These are phyloP conservation scores for Carex pumila DNA, from an alignment of 176 grass and related monocot species.

Conservation along the genomic window DNA sequence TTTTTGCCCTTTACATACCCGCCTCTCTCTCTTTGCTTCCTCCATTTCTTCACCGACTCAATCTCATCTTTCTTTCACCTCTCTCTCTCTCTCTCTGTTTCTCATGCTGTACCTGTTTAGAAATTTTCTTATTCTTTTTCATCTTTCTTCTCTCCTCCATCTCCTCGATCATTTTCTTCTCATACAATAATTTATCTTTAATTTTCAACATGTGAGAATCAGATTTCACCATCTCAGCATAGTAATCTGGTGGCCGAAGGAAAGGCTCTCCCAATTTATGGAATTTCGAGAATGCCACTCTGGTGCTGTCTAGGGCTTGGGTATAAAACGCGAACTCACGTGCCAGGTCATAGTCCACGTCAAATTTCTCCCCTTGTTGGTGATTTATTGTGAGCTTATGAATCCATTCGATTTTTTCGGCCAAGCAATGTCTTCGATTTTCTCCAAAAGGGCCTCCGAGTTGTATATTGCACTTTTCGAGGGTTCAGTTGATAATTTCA, in stretches of 20 bases:
- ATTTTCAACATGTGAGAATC: conserved; percentile 92
- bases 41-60: conserved; percentile 92
- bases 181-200: conserved; percentile 58
- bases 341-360: conserved; percentile 84
- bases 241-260: conserved; percentile 77
- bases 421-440: conserved; percentile 79
- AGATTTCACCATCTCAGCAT: conserved; percentile 96
- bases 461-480: conserved; percentile 75
- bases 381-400: conserved; percentile 74
- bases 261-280: conserved; percentile 57
- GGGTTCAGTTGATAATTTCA: conserved; percentile 36
- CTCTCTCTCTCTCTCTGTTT: conserved; percentile 64
- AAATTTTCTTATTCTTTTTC: conserved; percentile 59
- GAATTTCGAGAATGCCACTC: conserved; percentile 63
- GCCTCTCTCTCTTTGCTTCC: conserved; percentile 80
- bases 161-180: conserved; percentile 95
- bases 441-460: conserved; percentile 59
- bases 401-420: conserved; percentile 59
- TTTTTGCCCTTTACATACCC: conserved; percentile 47
- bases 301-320: conserved; percentile 66
- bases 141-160: conserved; percentile 83
- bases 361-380: conserved; percentile 45
- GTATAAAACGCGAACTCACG: conserved; percentile 83
- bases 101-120: conserved; percentile 75
- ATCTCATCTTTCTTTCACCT: conserved; percentile 96